Base-by-base conservation (phyloP, 345 rosid genomes). In the Gossypium sturtianum region DNA sequence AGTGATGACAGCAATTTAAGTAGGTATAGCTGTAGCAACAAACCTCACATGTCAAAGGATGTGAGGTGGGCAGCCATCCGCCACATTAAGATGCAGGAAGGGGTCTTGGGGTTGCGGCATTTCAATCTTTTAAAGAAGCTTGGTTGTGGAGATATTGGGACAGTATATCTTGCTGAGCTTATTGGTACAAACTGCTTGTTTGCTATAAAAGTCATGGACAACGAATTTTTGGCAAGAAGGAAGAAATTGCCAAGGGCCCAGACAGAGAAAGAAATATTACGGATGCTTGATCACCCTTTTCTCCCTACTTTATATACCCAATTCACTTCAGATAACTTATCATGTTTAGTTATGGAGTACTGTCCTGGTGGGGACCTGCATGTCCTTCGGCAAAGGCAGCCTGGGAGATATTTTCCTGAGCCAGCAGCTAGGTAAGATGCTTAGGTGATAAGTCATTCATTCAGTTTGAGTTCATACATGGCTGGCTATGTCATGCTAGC, bases 281-380 rank as follows among this genome's bases (percentile, higher is more conserved):
- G 89, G 76, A 92, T 90, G 84, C 77, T 94, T 74, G 98, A 94
- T 75, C 98, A 94, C 82, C 98, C 98, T 49, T 94, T 94, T 77
- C 97, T 92, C 41, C 98, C 98, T 69, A 92, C 98, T 45, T 80
- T 94, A 62, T 94, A 86, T 84, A 77, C 94, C 1, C 97, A 94
- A 71, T 94, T 94, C 75, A 90, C 86, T 19, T 85, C 94, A 48
- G 97, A 94, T 78, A 92, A 87, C 68, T 82, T 94, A 61, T 92
- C 93, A 4, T 94, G 98, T 76, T 78, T 92, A 70, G 97, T 94
- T 43, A 94, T 94, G 98, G 98, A 94, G 87, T 94, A 87, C 75
- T 94, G 97, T 81, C 98, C 98, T 10, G 97, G 98, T 76, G 98
- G 98, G 66, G 98, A 94, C 83, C 86, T 94, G 71, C 98, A 94